These are phyloP conservation scores for Basidiobolus heterosporus DNA, from an alignment of 371 early-diverging fungal genomes.

Conservation along the genomic window DNA sequence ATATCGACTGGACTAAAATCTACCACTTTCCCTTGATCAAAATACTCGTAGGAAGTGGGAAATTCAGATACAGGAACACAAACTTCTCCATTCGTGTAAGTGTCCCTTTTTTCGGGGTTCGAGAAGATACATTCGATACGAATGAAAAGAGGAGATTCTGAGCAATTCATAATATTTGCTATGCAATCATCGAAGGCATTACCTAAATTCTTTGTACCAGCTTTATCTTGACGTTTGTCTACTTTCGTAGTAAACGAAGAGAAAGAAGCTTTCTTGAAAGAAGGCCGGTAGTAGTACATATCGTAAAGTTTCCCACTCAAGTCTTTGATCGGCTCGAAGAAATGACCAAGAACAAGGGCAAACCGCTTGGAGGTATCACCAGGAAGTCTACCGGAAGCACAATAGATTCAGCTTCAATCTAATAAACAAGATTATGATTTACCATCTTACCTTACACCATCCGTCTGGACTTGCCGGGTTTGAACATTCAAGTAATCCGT, in stretches of 20 bases:
- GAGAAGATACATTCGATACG: constrained; percentile 47
- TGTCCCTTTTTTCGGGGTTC: constrained; percentile 15
- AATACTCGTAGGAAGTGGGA: constrained; percentile 23
- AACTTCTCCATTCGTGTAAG: constrained; percentile 2
- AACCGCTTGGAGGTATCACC: constrained; percentile 31
- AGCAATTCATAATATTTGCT: constrained; percentile 32
- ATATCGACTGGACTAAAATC: constrained; percentile 43
- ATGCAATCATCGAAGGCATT: constrained; percentile 25
- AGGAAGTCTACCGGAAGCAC: constrained; percentile 3
- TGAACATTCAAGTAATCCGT: constrained; percentile 56
- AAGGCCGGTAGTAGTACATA: constrained; percentile 49
- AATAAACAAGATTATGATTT: neutral
- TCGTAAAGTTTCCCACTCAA: constrained; percentile 22
- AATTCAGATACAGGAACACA: constrained; percentile 34
- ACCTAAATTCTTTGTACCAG: constrained; percentile 11
- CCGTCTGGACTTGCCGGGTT: constrained; percentile 23
- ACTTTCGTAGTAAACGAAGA: no score
- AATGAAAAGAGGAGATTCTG: constrained; percentile 39
- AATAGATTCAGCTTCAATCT: neutral
- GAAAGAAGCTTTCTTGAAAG: constrained; percentile 18
- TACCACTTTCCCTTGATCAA: constrained; percentile 11
- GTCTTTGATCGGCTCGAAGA: constrained; percentile 39
- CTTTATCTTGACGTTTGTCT: constrained; percentile 10
- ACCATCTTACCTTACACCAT: constrained; percentile 16
- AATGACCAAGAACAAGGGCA: constrained; percentile 33